A percentile compares a stretch with the other conserved stretches of the same genome.
These are phyloP conservation scores for Ophiocordyceps robertsii DNA, from an alignment of 2,329 filamentous ascomycete genomes.

Conservation along the genomic window DNA sequence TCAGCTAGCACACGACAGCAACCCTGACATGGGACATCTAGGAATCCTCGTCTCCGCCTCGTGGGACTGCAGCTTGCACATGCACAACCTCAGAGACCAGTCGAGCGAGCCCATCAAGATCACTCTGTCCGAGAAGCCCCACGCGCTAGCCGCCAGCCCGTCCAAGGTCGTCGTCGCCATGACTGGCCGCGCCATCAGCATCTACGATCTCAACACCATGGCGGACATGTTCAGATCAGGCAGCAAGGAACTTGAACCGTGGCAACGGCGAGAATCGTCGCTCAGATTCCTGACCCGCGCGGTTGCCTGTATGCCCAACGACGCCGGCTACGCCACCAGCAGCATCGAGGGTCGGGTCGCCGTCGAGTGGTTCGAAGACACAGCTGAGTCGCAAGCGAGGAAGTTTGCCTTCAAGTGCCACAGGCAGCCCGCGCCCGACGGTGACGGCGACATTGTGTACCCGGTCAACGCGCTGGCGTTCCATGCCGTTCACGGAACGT, in stretches of 20 bases:
- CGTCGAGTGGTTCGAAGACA: constrained; percentile 96
- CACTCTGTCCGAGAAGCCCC: constrained; percentile 71
- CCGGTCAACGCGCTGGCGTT: constrained; percentile 85
- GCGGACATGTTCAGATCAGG: constrained; percentile 33
- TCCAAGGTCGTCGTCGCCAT: constrained; percentile 89
- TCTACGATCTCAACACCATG: constrained; percentile 74
- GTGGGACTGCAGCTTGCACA: constrained; percentile 84
- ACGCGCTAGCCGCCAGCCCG: constrained; percentile 65
- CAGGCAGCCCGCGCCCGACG: constrained; percentile 54
- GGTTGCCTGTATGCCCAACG: constrained; percentile 92
- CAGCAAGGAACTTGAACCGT: constrained; percentile 51
- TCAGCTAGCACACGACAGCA: not conserved
- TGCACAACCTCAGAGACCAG: constrained; percentile 52
- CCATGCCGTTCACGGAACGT: constrained; percentile 71
- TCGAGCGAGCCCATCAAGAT: constrained; percentile 48
- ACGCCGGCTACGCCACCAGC: constrained; percentile 81
- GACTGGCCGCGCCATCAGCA: constrained; percentile 84
- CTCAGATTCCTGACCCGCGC: constrained; percentile 93
- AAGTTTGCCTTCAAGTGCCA: constrained; percentile 99
- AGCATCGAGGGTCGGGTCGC: constrained; percentile 93
- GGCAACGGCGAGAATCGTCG: constrained; percentile 87
- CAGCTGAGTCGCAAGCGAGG: constrained; percentile 69
- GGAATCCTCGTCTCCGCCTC: constrained; percentile 75
- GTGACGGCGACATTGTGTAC: constrained; percentile 67
- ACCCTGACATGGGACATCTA: constrained; percentile 13